phyloP scores from a whole-genome alignment of 192 early-diverging fungal genomes.

The Podila epigama region DNA sequence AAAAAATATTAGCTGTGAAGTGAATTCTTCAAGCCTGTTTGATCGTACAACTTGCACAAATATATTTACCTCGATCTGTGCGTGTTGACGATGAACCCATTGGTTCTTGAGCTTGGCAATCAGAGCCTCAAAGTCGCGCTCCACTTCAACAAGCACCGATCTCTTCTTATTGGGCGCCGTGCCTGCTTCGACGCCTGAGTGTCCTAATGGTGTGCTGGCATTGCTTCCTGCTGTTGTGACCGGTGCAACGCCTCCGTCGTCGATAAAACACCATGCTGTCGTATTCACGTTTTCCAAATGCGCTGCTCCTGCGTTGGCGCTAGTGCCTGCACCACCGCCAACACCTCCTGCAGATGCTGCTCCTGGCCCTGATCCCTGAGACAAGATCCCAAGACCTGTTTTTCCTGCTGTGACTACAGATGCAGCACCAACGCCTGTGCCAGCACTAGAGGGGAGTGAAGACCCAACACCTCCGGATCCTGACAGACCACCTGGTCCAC shows the following conservation, averaged over 20 bases:
- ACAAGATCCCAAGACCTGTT: slow-evolving; percentile 27
- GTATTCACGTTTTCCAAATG: slow-evolving; percentile 20
- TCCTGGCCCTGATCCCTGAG: slow-evolving; percentile 9
- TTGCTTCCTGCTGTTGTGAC: background rate
- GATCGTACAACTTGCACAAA: no score
- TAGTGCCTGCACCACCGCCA: slow-evolving; percentile 3
- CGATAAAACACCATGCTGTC: slow-evolving; percentile 43
- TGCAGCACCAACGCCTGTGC: background rate
- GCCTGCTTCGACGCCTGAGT: background rate
- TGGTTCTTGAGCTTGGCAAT: slow-evolving; percentile 58
- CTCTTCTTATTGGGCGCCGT: slow-evolving; percentile 4
- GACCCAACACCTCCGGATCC: background rate
- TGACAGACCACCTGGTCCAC: background rate
- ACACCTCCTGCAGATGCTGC: slow-evolving; percentile 3
- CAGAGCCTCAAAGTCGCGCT: slow-evolving; percentile 57
- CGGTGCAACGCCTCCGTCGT: slow-evolving; percentile 27
- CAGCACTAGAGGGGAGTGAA: background rate
- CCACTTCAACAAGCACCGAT: slow-evolving; percentile 59
- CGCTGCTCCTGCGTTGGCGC: background rate
- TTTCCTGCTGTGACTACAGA: slow-evolving; percentile 11
- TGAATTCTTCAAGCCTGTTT: no score
- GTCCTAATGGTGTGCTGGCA: background rate
- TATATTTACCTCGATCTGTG: slow-evolving; percentile 52
- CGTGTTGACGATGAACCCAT: slow-evolving; percentile 60
- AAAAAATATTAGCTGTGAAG: no score